Conservation (phyloP, 306 rosid genomes). For the Lagenaria siceraria region DNA sequence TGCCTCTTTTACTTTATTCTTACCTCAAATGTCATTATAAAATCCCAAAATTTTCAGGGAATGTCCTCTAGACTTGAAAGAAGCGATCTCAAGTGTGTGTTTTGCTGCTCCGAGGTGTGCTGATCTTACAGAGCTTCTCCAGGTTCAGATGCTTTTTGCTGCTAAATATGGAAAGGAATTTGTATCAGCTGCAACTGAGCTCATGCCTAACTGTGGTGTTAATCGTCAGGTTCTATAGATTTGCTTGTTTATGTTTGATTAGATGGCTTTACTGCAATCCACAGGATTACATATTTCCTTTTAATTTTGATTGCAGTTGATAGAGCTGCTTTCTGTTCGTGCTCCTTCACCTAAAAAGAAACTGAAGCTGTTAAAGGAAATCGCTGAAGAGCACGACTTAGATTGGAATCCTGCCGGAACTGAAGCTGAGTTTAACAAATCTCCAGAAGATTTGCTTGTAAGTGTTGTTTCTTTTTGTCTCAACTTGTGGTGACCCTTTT, state of each 20-base stretch:
- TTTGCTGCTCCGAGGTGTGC: conserved; percentile 98
- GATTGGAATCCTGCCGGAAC: conserved; percentile 95
- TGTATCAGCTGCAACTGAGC: conserved; percentile 77
- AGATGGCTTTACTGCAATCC: neutral
- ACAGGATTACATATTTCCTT: conserved; percentile 6
- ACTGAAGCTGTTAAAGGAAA: conserved; percentile 77
- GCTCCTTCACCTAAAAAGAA: conserved; percentile 90
- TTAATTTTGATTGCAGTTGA: conserved; percentile 40
- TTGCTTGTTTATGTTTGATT: conserved; percentile 6
- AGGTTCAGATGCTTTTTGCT: conserved; percentile 72
- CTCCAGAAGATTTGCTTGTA: conserved; percentile 81
- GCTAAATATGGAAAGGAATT: conserved; percentile 87
- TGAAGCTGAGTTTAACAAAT: conserved; percentile 59
- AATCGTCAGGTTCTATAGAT: conserved; percentile 76
- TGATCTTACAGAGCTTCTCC: conserved; percentile 77
- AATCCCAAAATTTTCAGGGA: conserved; percentile 37
- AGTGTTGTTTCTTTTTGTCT: conserved; percentile 12
- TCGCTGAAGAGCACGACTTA: conserved; percentile 78
- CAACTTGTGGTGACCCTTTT: neutral
- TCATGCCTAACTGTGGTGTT: conserved; percentile 83
- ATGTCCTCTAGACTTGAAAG: conserved; percentile 88
- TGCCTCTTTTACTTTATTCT: neutral
- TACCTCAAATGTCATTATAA: neutral
- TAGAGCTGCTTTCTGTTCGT: conserved; percentile 77
- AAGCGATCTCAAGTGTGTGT: conserved; percentile 85